These are phyloP conservation scores for Graphilbum fragrans DNA, from an alignment of 2,329 filamentous ascomycete genomes.

Conservation along the genomic window DNA sequence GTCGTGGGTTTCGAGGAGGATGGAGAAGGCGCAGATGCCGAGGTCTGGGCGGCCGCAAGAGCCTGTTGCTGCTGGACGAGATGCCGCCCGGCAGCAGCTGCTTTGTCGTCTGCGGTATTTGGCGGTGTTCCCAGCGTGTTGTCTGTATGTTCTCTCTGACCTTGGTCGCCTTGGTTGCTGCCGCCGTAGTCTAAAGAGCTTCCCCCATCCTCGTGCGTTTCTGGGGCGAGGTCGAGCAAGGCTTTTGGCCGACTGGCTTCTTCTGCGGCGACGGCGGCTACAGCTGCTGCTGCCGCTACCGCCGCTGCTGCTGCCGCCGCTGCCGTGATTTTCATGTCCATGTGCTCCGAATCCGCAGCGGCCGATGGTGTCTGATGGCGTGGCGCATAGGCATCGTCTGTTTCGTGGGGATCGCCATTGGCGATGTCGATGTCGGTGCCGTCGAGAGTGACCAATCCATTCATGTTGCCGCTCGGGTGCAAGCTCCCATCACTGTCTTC, in stretches of 20 bases:
- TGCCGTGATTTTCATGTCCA: not conserved
- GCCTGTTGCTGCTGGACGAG: not conserved
- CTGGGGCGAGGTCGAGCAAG: not conserved
- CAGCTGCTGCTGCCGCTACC: not conserved
- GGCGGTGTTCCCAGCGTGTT: too few relatives aligned
- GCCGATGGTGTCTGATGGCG: not conserved
- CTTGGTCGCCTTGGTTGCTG: too few relatives aligned
- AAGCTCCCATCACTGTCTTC: not conserved
- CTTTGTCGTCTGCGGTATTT: too few relatives aligned
- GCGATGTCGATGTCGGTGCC: not conserved
- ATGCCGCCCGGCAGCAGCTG: too few relatives aligned
- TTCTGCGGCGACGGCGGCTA: not conserved
- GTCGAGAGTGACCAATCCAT: not conserved
- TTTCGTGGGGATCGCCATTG: too few relatives aligned
- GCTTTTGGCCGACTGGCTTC: not conserved
- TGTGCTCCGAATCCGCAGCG: not conserved
- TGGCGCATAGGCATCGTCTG: not conserved
- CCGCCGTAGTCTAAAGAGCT: too few relatives aligned
- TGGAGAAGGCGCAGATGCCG: not conserved
- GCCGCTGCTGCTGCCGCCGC: not conserved
- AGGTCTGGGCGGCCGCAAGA: constrained; percentile 6
- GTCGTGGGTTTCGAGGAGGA: constrained; percentile 20
- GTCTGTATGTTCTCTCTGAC: too few relatives aligned
- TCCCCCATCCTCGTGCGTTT: too few relatives aligned
- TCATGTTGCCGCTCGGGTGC: not conserved